These are phyloP conservation scores for Delphinella strobiligena DNA, from an alignment of 2,329 filamentous ascomycete species.

Conservation along the genomic window DNA sequence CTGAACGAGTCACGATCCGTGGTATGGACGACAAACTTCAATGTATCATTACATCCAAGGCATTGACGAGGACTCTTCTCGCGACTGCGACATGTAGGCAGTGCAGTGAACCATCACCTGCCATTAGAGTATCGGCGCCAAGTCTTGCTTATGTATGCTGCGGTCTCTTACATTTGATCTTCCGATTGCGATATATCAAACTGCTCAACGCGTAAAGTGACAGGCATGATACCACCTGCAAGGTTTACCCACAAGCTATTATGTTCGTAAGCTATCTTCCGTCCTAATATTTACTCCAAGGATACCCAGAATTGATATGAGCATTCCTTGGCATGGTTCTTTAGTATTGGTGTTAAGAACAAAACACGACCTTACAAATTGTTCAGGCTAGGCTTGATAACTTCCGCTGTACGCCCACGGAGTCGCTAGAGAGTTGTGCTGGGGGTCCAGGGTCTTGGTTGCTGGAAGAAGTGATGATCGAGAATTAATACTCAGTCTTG, in stretches of 20 bases:
- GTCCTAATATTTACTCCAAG: too few species aligned
- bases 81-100: not conserved
- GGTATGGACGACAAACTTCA: not conserved
- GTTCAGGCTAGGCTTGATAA: too few species aligned
- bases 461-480: too few species aligned
- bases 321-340: not conserved
- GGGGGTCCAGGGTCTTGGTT: too few species aligned
- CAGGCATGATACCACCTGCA: not conserved
- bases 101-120: too few species aligned
- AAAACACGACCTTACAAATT: too few species aligned
- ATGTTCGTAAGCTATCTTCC: too few species aligned
- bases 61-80: not conserved
- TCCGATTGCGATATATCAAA: not conserved
- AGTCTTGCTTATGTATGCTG: not conserved
- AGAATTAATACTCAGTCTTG: too few species aligned
- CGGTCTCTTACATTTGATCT: not conserved
- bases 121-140: too few species aligned
- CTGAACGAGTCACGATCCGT: not conserved
- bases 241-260: not conserved
- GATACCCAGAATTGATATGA: not conserved
- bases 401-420: too few species aligned
- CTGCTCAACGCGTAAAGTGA: not conserved
- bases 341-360: not conserved
- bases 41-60: not conserved
- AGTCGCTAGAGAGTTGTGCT: too few species aligned